Evolutionary conservation across 2,329 filamentous ascomycete species (phyloP), one percentile per base, ranked within the genome.

Genomic region (Emericellopsis atlantica): DNA sequence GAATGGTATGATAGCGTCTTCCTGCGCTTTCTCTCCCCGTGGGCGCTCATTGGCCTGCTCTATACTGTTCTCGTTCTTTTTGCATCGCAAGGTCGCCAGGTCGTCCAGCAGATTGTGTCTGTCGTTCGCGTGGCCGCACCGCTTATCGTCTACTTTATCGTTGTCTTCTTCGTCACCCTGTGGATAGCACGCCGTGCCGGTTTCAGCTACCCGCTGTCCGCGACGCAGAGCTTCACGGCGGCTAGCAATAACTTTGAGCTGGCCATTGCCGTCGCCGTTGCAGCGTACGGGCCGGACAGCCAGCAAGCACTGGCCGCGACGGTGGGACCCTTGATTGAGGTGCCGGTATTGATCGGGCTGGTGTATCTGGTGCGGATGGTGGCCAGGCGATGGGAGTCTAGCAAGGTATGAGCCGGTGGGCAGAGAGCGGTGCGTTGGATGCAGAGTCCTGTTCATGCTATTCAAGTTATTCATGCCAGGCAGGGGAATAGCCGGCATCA

Each of bases 181-280:
- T 65, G 64, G 35, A 61, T 79, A 2, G 71, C 77, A 4, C 67
- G 70, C 37, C 70, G 67, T 14, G 60, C 81, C n/a, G 82, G 85
- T 0, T 88, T 88, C 44, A 77, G 76, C 0, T 93, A 93, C 54
- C 70, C 70, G 31, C 56, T 88, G 1, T 72, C 74, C 1, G 70
- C 73, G 10, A 90, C 86, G 3, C 86, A 93, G 60, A 88, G 84
- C 54, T 92, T 94, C 51, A 93, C 85, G 0, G 89, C 86, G 0
- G 84, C 85, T 1, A 94, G 87, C 56, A 95, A 95, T 54, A 94
- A 95, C 55, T 95, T 95, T 52, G 88, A 95, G 64, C 65, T 95
- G 21, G 86, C 88, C 0, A 94, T 95, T 59, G 87, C 87, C 0
- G 87, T 95, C 0, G 84, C 84, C 0, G 79, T 94, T 4, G 82